Evolutionary conservation across 1,139 yeast genomes (phyloP).

Genomic region (Trichomonascaceae sp.): DNA sequence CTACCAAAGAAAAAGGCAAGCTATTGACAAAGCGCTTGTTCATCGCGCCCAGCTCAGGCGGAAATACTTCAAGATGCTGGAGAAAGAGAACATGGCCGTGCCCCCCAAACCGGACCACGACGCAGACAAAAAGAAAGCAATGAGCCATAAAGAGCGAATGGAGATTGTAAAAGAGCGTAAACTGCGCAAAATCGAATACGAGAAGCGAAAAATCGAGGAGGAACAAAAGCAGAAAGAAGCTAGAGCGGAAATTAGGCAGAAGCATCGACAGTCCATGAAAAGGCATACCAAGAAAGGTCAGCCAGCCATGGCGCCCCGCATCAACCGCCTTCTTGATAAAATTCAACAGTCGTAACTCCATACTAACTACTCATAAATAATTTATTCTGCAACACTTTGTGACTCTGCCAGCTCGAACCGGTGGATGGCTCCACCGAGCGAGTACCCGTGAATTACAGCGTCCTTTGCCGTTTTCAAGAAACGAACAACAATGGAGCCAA

Average conservation of each 20-base stretch:
- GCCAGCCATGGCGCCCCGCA: conserved; percentile 85
- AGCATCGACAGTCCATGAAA: conserved; percentile 35
- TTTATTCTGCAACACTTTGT: too few species aligned
- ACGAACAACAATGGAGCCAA: too few species aligned
- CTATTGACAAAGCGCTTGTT: conserved; percentile 61
- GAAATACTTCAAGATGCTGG: conserved; percentile 67
- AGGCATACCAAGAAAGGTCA: conserved; percentile 67
- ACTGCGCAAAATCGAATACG: conserved; percentile 9
- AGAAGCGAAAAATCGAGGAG: conserved; percentile 15
- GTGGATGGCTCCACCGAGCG: too few species aligned
- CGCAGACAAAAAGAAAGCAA: conserved; percentile 22
- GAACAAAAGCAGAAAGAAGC: conserved; percentile 19
- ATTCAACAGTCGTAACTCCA: conserved; percentile 27
- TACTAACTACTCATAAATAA: too few species aligned
- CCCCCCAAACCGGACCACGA: conserved; percentile 27
- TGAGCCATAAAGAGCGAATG: conserved; percentile 20
- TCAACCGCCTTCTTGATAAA: conserved; percentile 64
- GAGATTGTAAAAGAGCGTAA: conserved; percentile 24
- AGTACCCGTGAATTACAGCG: too few species aligned
- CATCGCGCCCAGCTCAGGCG: conserved; percentile 78
- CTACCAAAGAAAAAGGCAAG: conserved; percentile 17
- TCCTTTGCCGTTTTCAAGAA: too few species aligned
- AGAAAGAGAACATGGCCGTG: conserved; percentile 35
- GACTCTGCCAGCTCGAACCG: too few species aligned
- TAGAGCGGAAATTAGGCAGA: conserved; percentile 28